These are phyloP conservation scores for Catharanthus roseus DNA, from an alignment of 257 asterid species.

Conservation along the genomic window DNA sequence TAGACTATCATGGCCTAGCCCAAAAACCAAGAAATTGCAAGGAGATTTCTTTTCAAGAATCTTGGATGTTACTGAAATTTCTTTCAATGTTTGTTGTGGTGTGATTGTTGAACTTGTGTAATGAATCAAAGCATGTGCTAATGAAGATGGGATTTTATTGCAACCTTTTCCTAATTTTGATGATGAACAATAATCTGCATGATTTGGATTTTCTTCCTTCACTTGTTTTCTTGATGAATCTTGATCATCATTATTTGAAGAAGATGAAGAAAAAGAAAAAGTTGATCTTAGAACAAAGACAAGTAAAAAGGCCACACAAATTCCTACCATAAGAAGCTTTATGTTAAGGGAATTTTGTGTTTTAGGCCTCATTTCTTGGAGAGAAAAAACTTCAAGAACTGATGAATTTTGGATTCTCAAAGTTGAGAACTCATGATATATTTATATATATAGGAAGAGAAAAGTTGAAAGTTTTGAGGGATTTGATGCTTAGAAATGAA, in stretches of 20 bases:
- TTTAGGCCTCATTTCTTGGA: slow-evolving; percentile 37
- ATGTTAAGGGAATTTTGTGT: slow-evolving; percentile 35
- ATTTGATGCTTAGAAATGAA: too few relatives aligned
- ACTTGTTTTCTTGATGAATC: slow-evolving; percentile 6
- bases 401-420: too few relatives aligned
- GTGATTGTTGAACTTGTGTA: slow-evolving; percentile 72
- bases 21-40: slow-evolving; percentile 74
- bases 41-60: slow-evolving; percentile 57
- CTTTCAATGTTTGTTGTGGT: slow-evolving; percentile 77
- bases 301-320: slow-evolving; percentile 22
- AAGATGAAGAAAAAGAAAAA: slow-evolving; percentile 18
- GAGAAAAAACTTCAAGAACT: too few relatives aligned
- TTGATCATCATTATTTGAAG: slow-evolving; percentile 14
- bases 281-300: slow-evolving; percentile 41
- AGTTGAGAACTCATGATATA: too few relatives aligned
- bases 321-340: slow-evolving; percentile 36
- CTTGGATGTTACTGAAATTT: slow-evolving; percentile 55
- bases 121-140: slow-evolving; percentile 59
- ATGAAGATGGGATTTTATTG: slow-evolving; percentile 56
- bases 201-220: neutral
- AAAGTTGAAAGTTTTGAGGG: too few relatives aligned
- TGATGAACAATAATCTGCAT: slow-evolving; percentile 21
- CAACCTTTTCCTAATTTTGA: too few relatives aligned
- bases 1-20: slow-evolving; percentile 85
- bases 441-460: too few relatives aligned